Percentiles rank a stretch among this genome's conserved stretches.
These are phyloP conservation scores for Breviolum minutum DNA, from an alignment of 73 alveolate species.

Conservation along the genomic window DNA sequence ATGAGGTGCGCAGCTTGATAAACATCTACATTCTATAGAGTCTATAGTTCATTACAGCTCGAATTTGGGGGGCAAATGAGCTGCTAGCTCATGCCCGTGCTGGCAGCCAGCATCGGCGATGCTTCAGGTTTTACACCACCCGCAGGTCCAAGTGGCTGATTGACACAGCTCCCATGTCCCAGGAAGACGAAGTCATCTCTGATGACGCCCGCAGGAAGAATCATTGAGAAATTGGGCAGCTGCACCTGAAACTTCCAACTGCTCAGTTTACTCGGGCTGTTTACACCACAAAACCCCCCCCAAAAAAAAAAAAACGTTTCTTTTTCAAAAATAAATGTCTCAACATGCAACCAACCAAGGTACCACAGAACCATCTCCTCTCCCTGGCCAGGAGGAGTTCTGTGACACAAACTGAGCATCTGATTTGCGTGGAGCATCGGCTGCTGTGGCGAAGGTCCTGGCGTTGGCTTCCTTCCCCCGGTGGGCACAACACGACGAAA, in stretches of 20 bases:
- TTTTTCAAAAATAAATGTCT: background rate
- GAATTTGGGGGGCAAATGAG: too few relatives aligned
- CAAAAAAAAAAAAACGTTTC: background rate
- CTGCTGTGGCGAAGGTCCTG: slow-evolving; percentile 19
- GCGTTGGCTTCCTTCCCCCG: background rate
- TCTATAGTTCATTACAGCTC: too few relatives aligned
- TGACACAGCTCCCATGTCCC: slow-evolving; percentile 76
- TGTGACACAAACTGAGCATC: background rate
- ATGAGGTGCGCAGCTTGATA: too few relatives aligned
- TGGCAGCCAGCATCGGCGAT: too few relatives aligned
- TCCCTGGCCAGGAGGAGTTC: background rate
- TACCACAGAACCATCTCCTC: background rate
- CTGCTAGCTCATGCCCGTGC: too few relatives aligned
- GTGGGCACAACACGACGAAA: background rate
- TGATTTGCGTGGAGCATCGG: background rate
- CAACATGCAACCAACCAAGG: background rate
- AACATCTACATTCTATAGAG: too few relatives aligned
- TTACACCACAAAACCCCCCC: background rate
- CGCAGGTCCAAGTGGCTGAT: slow-evolving; percentile 21
- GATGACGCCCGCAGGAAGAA: slow-evolving; percentile 55
- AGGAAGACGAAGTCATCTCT: slow-evolving; percentile 71
- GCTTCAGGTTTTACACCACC: background rate
- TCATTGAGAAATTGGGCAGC: slow-evolving; percentile 67
- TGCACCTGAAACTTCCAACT: slow-evolving; percentile 9
- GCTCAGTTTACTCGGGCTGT: background rate